Base-by-base conservation (phyloP, 139 green algal genomes). In the Micromonas commoda region DNA sequence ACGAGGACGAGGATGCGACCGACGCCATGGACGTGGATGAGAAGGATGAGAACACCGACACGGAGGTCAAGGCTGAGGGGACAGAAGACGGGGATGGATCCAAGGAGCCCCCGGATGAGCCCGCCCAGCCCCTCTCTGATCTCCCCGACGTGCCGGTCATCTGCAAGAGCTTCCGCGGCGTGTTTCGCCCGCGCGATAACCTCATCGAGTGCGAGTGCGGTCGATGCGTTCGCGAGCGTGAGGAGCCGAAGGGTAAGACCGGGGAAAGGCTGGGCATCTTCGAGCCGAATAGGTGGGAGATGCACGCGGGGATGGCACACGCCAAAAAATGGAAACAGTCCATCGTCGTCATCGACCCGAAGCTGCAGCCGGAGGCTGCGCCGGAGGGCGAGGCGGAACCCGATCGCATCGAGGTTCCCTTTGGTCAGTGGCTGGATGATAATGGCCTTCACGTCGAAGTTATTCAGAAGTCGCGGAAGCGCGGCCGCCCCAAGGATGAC, bases 251-350 rank as follows among this genome's bases (percentile, higher is more conserved):
- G n/a, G n/a, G n/a, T n/a, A n/a, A n/a, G n/a, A n/a, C n/a, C n/a
- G n/a, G n/a, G 45, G 45, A 57, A 16, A 57, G 16, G 9, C 45
- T 9, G 16, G 9, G 45, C 9, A 23, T 57, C 9, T 57, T 57
- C 45, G 45, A 57, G 45, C 45, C 45, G 45, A 57, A 57, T 16
- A 9, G 45, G 9, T 57, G 45, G 45, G 72, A 69, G 31, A 69
- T 45, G 52, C 72, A 78, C 6, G 21, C 21, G 19, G 72, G 72
- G 1, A 69, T 78, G 54, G 29, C 52, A 24, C 72, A 78, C 26
- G 72, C 54, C n/a, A 78, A 69, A 2, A 78, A 68, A 31, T 78
- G 72, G 72, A 78, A 78, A 29, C 13, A 51, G 32, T 71, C 54
- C 26, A 69, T 78, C 16, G 2, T 51, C 5, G 61, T 78, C 32